A percentile compares a stretch with the other conserved stretches of the same genome.
Conservation (phyloP, 306 rosid species). For the Trichosanthes cucumerina region DNA sequence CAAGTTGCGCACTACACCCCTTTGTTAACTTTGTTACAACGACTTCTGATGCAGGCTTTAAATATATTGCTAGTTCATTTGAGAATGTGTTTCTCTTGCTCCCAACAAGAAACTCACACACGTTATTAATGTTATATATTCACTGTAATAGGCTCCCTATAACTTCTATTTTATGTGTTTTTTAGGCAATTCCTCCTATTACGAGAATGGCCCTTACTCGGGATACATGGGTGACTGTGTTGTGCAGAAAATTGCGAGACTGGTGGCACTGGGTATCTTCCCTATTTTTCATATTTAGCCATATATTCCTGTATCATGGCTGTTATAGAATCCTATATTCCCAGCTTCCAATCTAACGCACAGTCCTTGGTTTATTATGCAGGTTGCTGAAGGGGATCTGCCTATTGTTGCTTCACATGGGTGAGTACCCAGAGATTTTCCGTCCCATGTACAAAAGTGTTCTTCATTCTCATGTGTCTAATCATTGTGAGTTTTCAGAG, state of each 20-base stretch:
- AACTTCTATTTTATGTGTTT: conserved; percentile 19
- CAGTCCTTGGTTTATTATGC: conserved; percentile 17
- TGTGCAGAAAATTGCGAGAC: conserved; percentile 96
- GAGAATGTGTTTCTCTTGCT: background rate
- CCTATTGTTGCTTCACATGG: conserved; percentile 97
- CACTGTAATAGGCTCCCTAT: background rate
- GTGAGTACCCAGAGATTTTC: conserved; percentile 35
- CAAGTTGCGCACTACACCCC: background rate
- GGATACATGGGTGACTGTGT: conserved; percentile 88
- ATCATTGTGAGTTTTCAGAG: conserved; percentile 40
- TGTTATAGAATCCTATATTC: conserved; percentile 1
- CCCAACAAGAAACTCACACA: background rate
- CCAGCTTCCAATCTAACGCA: conserved; percentile 12
- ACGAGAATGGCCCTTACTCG: conserved; percentile 97
- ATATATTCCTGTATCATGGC: conserved; percentile 14
- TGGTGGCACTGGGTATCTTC: conserved; percentile 99
- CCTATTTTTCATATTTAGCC: conserved; percentile 16
- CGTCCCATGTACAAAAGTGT: conserved; percentile 13
- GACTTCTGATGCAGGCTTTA: background rate
- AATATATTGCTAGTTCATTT: background rate
- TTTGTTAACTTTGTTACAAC: background rate
- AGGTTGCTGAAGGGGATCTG: conserved; percentile 97
- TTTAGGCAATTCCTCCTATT: conserved; percentile 93
- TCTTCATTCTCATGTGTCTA: conserved; percentile 23
- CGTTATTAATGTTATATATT: background rate